These are phyloP conservation scores for Stylosanthes scabra DNA, from an alignment of 331 rosid species.

Conservation along the genomic window DNA sequence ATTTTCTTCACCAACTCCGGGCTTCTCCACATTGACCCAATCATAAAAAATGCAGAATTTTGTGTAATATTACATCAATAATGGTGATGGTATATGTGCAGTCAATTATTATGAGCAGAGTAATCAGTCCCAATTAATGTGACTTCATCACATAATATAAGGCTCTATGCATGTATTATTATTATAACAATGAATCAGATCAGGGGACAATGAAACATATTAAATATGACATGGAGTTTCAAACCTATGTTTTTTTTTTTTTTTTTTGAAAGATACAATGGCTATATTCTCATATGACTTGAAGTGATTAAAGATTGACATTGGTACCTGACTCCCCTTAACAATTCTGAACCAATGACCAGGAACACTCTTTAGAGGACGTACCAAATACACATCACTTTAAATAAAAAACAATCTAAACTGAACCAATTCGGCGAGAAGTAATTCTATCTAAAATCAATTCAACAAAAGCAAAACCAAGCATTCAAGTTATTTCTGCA, in stretches of 20 bases:
- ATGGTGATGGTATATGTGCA: neutral
- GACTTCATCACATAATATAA: neutral
- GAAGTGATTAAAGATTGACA: neutral
- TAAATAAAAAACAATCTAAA: no score
- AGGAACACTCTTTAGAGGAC: no score
- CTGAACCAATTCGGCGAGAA: no score
- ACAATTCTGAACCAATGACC: no score
- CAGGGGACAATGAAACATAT: neutral
- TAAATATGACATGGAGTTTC: neutral
- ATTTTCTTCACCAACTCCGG: neutral
- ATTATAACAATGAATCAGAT: neutral
- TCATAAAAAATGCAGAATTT: neutral
- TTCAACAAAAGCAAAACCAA: no score
- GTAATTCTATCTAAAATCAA: no score
- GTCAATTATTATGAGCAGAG: neutral
- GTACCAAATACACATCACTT: no score
- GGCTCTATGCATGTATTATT: neutral
- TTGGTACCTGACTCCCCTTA: neutral
- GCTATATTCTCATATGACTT: neutral
- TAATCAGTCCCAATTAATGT: neutral
- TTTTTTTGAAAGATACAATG: no score
- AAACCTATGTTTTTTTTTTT: no score
- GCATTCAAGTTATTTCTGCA: no score
- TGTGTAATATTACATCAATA: neutral
- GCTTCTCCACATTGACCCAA: neutral